Conservation (phyloP, 2,329 filamentous ascomycete genomes). For the Pyricularia pennisetigena region DNA sequence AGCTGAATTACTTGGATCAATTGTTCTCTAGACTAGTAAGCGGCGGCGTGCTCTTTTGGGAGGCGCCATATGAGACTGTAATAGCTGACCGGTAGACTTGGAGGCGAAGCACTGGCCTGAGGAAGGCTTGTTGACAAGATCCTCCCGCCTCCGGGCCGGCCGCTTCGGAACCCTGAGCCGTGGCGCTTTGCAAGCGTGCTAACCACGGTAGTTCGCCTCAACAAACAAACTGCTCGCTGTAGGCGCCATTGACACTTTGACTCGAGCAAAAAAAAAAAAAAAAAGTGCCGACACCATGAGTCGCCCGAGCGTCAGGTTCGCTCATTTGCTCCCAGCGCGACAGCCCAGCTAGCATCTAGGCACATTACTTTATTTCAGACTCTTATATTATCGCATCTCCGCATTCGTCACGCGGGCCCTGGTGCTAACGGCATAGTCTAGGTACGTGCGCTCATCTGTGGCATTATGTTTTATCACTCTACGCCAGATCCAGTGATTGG, state of each 20-base stretch:
- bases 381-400: background rate
- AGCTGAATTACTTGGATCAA: background rate
- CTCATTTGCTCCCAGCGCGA: background rate
- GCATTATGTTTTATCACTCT: background rate
- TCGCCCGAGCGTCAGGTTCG: background rate
- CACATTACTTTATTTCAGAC: background rate
- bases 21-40: background rate
- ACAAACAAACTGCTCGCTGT: background rate
- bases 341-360: background rate
- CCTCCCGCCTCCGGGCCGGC: background rate
- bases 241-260: background rate
- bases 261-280: background rate
- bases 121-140: background rate
- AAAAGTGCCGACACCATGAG: background rate
- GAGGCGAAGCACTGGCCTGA: background rate
- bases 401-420: background rate
- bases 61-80: background rate
- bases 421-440: background rate
- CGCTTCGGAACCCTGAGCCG: background rate
- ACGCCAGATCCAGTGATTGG: background rate
- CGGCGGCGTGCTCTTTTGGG: background rate
- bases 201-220: background rate
- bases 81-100: background rate
- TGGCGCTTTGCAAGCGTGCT: background rate
- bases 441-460: background rate